These are phyloP conservation scores for Plasmodium berghei DNA, from an alignment of 169 alveolate species.

Conservation along the genomic window DNA sequence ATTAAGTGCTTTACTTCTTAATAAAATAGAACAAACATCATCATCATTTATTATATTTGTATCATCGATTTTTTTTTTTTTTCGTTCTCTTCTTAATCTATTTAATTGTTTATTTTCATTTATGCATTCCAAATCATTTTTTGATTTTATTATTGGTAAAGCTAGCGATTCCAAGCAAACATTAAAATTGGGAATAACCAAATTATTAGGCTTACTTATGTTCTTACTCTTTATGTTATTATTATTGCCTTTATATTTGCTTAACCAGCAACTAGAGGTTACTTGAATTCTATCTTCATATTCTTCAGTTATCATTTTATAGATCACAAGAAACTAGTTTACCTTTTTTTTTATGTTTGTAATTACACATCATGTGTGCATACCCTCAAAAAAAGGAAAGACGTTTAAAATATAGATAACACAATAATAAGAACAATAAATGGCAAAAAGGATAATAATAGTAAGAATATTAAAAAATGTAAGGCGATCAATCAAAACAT, in stretches of 20 bases:
- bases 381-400: background rate
- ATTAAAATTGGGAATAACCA: conserved; percentile 16
- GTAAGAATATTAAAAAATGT: no score
- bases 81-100: conserved; percentile 28
- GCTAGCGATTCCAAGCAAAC: conserved; percentile 36
- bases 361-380: background rate
- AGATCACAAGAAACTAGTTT: background rate
- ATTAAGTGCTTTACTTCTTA: conserved; percentile 57
- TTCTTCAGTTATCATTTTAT: conserved; percentile 1
- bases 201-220: background rate
- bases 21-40: conserved; percentile 35
- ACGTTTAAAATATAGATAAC: no score
- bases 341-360: no score
- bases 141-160: conserved; percentile 44
- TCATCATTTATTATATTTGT: conserved; percentile 21
- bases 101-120: conserved; percentile 59
- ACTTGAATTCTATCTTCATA: conserved; percentile 28
- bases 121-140: conserved; percentile 48
- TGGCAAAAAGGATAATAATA: no score
- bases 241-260: conserved; percentile 14
- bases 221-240: background rate
- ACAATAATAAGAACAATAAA: no score
- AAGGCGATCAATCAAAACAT: no score
- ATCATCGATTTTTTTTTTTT: background rate
- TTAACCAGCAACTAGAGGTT: conserved; percentile 53